Evolutionary conservation across 2,329 filamentous ascomycete species (phyloP), one percentile per base, ranked within the genome.

Genomic region (Hypoxylon sp.): DNA sequence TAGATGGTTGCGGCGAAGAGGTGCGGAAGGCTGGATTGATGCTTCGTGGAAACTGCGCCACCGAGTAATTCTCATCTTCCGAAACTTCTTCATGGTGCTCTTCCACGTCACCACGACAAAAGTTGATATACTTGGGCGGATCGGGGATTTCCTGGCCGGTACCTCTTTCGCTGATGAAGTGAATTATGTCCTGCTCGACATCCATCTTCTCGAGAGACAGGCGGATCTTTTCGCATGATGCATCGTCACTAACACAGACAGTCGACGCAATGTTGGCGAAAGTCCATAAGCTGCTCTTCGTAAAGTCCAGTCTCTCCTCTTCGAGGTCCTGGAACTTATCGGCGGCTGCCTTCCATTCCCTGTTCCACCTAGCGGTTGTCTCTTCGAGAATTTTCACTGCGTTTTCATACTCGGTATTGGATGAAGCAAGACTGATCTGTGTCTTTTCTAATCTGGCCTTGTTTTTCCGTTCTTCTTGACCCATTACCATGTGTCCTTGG

Each of bases 401-500:
- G 57, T 89, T 89, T 80, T 99, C 95, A 78, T 99, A 99, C 75
- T 98, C 96, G 48, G 90, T 91, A 81, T 97, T 98, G 67, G 94
- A 94, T 6, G 91, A 90, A 0, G 94, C 94, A 66, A 99, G 87
- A 76, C 94, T 97, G 75, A 98, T 96, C 79, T 99, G 96, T 1
- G 96, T 98, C 87, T 99, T 99, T 81, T 99, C 96, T 47, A 99
- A 87, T 81, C 97, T 98, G 22, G 95, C 94, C 83, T 99, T 99
- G 81, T 99, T 99, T 83, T 97, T 98, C 29, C 96, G 90, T 83
- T 99, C 96, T 79, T 99, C 96, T 75, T 99, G 96, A 13, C 96
- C 96, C 96, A 99, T 99, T 64, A 99, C 96, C 96, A 99, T 99
- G 79, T 99, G 97, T 9, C 96, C 96, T 81, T 99, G 96, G 3